Conservation (phyloP, 257 asterid species). For the Ajuga chamaepitys region DNA sequence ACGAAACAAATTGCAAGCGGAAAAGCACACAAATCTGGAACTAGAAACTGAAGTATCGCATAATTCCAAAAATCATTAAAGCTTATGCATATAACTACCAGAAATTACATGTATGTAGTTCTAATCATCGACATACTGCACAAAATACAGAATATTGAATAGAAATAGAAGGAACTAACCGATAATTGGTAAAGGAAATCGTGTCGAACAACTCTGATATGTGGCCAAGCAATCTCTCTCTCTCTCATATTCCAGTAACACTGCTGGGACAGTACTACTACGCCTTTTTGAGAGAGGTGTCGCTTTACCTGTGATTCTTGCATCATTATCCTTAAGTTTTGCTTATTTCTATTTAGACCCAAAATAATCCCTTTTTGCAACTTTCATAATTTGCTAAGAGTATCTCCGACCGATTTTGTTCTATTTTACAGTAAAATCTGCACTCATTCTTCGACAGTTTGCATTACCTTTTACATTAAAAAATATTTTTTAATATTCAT, state of each 20-base stretch:
- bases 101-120: not conserved
- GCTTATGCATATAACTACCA: not conserved
- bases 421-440: no score
- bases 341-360: not conserved
- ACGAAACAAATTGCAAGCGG: not conserved
- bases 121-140: not conserved
- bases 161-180: conserved; percentile 13
- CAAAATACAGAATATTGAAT: not conserved
- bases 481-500: no score
- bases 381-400: not conserved
- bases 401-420: no score
- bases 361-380: not conserved
- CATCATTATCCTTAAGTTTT: conserved; percentile 10
- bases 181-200: conserved; percentile 20
- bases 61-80: conserved; percentile 1
- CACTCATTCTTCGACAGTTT: no score
- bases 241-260: conserved; percentile 12
- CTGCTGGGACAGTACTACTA: not conserved
- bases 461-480: no score
- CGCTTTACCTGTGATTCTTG: conserved; percentile 15
- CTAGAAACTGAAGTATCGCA: not conserved
- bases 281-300: conserved; percentile 2
- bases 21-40: conserved; percentile 13
- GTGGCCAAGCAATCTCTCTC: conserved; percentile 13
- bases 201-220: conserved; percentile 4